These are phyloP conservation scores for Hypomyces rosellus DNA, from an alignment of 2,329 filamentous ascomycete species.

Conservation along the genomic window DNA sequence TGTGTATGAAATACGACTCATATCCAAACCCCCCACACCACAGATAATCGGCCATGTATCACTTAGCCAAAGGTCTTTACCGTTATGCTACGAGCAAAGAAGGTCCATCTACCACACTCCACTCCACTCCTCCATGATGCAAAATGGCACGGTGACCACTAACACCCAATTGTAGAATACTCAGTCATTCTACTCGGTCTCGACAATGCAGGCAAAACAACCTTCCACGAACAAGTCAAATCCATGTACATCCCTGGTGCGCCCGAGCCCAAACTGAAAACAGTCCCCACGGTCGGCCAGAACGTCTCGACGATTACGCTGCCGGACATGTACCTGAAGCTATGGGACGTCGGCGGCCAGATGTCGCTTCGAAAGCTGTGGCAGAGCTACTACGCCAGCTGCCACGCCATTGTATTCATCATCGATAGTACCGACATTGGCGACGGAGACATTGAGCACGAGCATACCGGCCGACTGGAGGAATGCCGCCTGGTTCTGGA, in stretches of 20 bases:
- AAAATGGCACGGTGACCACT: constrained; percentile 1
- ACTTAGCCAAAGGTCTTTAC: constrained; percentile 91
- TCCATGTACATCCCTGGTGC: constrained; percentile 65
- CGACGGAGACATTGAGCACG: constrained; percentile 61
- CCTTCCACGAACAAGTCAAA: constrained; percentile 95
- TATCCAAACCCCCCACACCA: neutral
- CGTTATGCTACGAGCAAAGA: constrained; percentile 95
- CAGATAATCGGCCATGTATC: constrained; percentile 62
- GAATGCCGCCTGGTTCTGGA: constrained; percentile 89
- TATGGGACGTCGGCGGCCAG: constrained; percentile 97
- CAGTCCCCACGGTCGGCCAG: constrained; percentile 93
- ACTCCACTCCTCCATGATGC: constrained; percentile 7
- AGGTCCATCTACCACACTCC: constrained; percentile 45
- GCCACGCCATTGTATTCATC: constrained; percentile 96
- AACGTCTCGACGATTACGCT: constrained; percentile 90
- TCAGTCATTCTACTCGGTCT: constrained; percentile 94
- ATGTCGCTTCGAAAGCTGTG: constrained; percentile 82
- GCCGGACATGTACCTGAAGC: constrained; percentile 93
- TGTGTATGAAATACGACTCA: neutral
- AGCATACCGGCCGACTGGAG: constrained; percentile 58
- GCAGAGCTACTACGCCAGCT: constrained; percentile 91
- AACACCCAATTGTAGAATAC: constrained; percentile 59
- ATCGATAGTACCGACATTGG: constrained; percentile 93
- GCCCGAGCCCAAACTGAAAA: constrained; percentile 65
- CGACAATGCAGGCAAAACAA: constrained; percentile 98